phyloP scores from a whole-genome alignment of 768 basidiomycete genomes.

The Rubroboletus pulcherrimus region DNA sequence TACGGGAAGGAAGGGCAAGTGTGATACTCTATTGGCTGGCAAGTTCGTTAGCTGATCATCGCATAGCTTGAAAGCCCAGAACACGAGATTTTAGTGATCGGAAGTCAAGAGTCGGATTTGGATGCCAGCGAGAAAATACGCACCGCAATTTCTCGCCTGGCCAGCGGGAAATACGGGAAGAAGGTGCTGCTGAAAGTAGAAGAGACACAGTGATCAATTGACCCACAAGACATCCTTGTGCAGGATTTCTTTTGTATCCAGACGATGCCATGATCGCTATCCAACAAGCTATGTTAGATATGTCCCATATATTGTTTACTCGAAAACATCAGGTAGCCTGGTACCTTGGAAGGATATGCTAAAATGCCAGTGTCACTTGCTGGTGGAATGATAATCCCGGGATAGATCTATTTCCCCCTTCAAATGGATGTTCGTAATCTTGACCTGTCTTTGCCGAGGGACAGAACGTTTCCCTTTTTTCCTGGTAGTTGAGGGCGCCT shows the following conservation, averaged over 20 bases:
- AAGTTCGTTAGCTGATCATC: constrained; percentile 1
- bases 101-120: constrained; percentile 35
- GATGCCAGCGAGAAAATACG: constrained; percentile 33
- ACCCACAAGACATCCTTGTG: not conserved
- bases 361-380: constrained; percentile 11
- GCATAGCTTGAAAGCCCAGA: constrained; percentile 61
- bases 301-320: not conserved
- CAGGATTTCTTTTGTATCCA: not conserved
- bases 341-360: not conserved
- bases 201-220: constrained; percentile 15
- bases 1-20: constrained; percentile 51
- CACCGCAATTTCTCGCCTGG: constrained; percentile 32
- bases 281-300: not conserved
- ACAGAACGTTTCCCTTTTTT: constrained; percentile 81
- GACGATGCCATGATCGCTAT: not conserved
- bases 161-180: constrained; percentile 41
- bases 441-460: constrained; percentile 68
- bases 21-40: not conserved
- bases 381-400: constrained; percentile 52
- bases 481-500: constrained; percentile 56
- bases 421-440: constrained; percentile 87
- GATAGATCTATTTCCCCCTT: constrained; percentile 83
- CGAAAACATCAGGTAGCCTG: not conserved
- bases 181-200: constrained; percentile 46
- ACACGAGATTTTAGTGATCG: constrained; percentile 63